Evolutionary conservation across 768 basidiomycete genomes (phyloP).

Genomic region (Cantharellus anzutake): DNA sequence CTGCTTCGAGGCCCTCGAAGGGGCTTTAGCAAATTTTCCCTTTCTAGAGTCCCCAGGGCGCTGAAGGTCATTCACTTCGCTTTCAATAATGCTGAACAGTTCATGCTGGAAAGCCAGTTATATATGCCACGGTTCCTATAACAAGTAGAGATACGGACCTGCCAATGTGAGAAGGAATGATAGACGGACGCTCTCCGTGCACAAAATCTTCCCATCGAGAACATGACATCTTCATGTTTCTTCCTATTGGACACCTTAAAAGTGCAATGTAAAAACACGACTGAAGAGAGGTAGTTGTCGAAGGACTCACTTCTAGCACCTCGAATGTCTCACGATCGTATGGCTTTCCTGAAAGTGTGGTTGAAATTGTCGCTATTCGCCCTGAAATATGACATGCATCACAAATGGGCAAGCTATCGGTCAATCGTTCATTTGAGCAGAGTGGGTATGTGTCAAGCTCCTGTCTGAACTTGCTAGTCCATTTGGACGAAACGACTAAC

Average conservation of each 20-base stretch:
- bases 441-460: constrained; percentile 43
- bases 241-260: constrained; percentile 9
- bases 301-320: constrained; percentile 21
- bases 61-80: constrained; percentile 39
- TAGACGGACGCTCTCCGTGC: constrained; percentile 46
- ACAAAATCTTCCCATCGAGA: constrained; percentile 65
- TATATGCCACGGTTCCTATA: background rate
- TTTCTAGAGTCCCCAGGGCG: constrained; percentile 13
- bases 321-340: constrained; percentile 54
- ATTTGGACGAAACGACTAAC: constrained; percentile 67
- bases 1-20: constrained; percentile 25
- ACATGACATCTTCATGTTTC: constrained; percentile 17
- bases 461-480: constrained; percentile 51
- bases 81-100: constrained; percentile 37
- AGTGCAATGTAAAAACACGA: background rate
- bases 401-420: constrained; percentile 36
- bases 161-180: constrained; percentile 67
- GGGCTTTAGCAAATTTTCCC: constrained; percentile 33
- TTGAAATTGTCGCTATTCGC: constrained; percentile 42
- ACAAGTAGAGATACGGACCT: constrained; percentile 31
- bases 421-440: constrained; percentile 27
- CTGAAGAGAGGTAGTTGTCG: background rate
- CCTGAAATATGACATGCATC: constrained; percentile 70
- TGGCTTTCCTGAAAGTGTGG: constrained; percentile 41
- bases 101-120: constrained; percentile 27